Evolutionary conservation across 176 grass and related monocot species (phyloP).

Genomic region (Ampelocalamus luodianensis): DNA sequence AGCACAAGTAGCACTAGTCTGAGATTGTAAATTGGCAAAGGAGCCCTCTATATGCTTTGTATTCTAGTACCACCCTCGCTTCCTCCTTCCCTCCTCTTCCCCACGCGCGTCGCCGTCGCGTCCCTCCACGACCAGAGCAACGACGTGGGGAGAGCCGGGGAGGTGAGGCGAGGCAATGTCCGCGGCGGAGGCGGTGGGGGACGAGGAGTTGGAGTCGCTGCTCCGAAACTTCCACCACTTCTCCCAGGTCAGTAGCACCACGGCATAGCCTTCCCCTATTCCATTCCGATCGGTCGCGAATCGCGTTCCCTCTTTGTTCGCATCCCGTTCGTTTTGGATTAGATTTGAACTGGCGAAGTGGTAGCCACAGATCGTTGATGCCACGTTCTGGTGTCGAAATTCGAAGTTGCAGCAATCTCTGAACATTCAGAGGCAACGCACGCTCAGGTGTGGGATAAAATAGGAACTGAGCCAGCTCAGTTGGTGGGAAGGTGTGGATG

Average conservation of each 20-base stretch:
- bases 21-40: not conserved
- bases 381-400: not conserved
- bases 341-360: not conserved
- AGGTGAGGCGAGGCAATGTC: slow-evolving; percentile 5
- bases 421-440: not conserved
- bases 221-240: slow-evolving; percentile 70
- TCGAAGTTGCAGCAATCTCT: not conserved
- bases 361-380: not conserved
- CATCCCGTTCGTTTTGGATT: not conserved
- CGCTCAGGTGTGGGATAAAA: slow-evolving; percentile 31
- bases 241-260: slow-evolving; percentile 53
- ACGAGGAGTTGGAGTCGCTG: slow-evolving; percentile 61
- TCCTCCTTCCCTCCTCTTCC: not conserved
- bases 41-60: not conserved
- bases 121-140: not conserved
- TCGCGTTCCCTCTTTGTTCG: not conserved
- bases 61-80: too few species aligned
- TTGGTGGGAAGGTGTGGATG: too few species aligned
- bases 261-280: not conserved
- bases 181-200: slow-evolving; percentile 30
- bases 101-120: not conserved
- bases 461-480: too few species aligned
- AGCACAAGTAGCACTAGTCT: not conserved
- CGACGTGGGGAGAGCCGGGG: not conserved
- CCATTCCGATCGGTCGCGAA: not conserved